Evolutionary conservation across 1,284 basidiomycete species (phyloP), one percentile per base, ranked within the genome.

Genomic region (Phenoliferia sp.): DNA sequence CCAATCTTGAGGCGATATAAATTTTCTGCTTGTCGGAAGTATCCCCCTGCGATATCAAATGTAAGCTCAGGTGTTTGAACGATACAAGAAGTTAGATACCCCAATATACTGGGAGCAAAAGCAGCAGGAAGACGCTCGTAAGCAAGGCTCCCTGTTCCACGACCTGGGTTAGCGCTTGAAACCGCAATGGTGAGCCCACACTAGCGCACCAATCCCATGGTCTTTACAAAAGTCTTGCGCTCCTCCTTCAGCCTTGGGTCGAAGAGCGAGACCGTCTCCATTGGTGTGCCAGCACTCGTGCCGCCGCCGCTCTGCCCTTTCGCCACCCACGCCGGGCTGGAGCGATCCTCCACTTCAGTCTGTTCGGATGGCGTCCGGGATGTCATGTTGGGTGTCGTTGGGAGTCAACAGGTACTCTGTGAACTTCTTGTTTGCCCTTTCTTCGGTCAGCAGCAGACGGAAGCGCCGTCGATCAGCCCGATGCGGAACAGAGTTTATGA

Each of bases 101-200:
- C 39, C 39, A 44, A 65, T 79, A 79, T 48, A 77, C 71, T 26
- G 78, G 76, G 6, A 77, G 61, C 58, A 70, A 68, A 6, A 71
- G 31, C 58, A 73, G 76, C 73, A 76, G 75, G 67, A 73, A 62
- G 5, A 67, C 4, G 0, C 57, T 62, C 16, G 59, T 63, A 44
- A 44, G 39, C 12, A 44, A 22, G 12, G 22, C 12, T 12, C 39
- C 12, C 39, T 44, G 39, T 44, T n/a, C n/a, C n/a, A n/a, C n/a
- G n/a, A n/a, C n/a, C n/a, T n/a, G n/a, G n/a, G n/a, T n/a, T n/a
- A 22, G 39, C 12, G 39, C 12, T 44, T 12, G 39, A 44, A 44
- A 6, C 57, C 22, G 12, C 34, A 22, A 44, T 31, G 31, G 36
- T 10, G 17, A 28, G 33, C 32, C 29, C 22, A 1, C 32, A 26